Evolutionary conservation across 2,329 filamentous ascomycete species (phyloP).

Genomic region (Colletotrichum musae): DNA sequence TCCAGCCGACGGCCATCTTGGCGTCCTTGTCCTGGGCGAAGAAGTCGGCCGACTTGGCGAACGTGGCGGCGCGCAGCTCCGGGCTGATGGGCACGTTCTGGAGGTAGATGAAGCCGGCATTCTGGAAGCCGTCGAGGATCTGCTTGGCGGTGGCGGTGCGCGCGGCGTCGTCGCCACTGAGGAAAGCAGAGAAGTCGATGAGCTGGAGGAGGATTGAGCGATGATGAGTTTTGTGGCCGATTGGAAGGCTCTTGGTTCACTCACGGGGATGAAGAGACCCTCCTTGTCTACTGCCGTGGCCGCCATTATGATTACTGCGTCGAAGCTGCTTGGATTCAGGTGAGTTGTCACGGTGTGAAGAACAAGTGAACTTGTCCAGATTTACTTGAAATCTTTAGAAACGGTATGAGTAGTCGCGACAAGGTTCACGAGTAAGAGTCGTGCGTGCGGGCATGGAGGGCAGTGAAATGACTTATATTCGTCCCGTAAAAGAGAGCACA

Average conservation of each 20-base stretch:
- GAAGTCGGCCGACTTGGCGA: constrained; percentile 78
- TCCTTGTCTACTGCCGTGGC: constrained; percentile 64
- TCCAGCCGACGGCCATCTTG: constrained; percentile 80
- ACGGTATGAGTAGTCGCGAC: constrained; percentile 24
- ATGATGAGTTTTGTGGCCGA: background rate
- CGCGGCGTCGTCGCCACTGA: constrained; percentile 71
- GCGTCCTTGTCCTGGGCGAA: constrained; percentile 74
- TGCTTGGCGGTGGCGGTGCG: constrained; percentile 77
- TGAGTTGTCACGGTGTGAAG: background rate
- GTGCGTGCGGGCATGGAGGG: constrained; percentile 20
- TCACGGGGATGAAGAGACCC: constrained; percentile 69
- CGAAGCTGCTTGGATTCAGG: background rate
- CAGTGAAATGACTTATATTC: constrained; percentile 30
- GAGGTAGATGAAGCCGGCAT: constrained; percentile 91
- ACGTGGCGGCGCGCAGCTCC: constrained; percentile 72
- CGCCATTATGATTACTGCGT: constrained; percentile 49
- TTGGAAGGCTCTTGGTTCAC: constrained; percentile 48
- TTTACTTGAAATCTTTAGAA: constrained; percentile 5
- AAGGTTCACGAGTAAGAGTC: constrained; percentile 26
- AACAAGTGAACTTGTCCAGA: background rate
- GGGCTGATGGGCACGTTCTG: constrained; percentile 81
- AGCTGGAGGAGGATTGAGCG: constrained; percentile 63
- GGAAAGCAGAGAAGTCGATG: constrained; percentile 84
- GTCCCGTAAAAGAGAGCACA: background rate
- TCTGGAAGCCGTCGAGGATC: constrained; percentile 85